Base-by-base conservation (phyloP, 768 basidiomycete genomes). In the Leccinum subtestaceum region DNA sequence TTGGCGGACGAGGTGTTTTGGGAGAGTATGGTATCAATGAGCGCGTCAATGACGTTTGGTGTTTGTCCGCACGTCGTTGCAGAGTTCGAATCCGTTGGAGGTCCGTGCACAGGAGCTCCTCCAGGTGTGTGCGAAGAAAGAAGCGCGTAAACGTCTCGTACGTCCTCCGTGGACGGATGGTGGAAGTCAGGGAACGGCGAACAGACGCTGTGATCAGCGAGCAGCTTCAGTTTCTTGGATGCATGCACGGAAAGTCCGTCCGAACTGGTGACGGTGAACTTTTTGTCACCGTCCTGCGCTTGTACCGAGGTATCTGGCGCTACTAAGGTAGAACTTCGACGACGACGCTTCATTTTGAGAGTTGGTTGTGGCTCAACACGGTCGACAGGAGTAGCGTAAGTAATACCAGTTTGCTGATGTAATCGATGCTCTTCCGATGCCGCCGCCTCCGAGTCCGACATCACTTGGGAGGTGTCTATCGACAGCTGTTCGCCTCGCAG, bases 21-120 rank as follows among this genome's bases (percentile, higher is more conserved):
- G 31, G 84, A 84, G 27, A 87, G 79, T 56, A 87, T 77, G 1
- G 83, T 84, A 23, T 77, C 80, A 38, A 87, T 81, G 60, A 86
- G 78, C 11, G 81, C 72, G 59, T 84, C 84, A 56, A 86, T 75
- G 60, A 86, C 83, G 63, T 86, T 81, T 3, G 80, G 78, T 2
- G 78, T 77, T 40, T 74, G 68, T 2, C 80, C 82, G 52, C 81
- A 81, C 1, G 79, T 79, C 57, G 64, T 55, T 5, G 80, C 80
- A 8, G 82, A 47, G 21, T 13, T 47, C 9, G 46, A 54, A n/a
- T 15, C 45, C 2, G 59, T n/a, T 5, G 21, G 21, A 46, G 76
- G 72, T 7, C 57, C 61, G 40, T 74, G 73, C 45, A 69, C 46
- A 21, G 46, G 68, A 2, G 65, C 64, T 21, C 71, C 65, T n/a